Base-by-base conservation (phyloP, 805 yeast genomes). In the Saccharomycopsis sp. region DNA sequence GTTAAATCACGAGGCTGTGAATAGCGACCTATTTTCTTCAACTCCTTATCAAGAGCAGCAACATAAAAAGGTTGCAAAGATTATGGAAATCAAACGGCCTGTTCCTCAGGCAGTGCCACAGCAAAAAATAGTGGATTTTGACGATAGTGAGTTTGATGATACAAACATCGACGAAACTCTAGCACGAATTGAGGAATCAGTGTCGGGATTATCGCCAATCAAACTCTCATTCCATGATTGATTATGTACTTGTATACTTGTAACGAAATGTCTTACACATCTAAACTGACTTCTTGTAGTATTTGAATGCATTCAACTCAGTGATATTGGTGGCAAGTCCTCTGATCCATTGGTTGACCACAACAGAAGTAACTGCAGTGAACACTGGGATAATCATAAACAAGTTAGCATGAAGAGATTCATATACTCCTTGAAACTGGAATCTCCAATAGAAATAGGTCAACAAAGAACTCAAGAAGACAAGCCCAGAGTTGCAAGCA, bases 161-260 rank as follows among this genome's bases (percentile, higher is more conserved):
- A 60, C 61, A 12, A 53, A 47, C 20, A 56, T 60, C 49, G 57
- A 60, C 20, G 63, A 60, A 47, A 60, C 63, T 14, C 54, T 60
- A n/a, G 63, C 63, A 15, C 41, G 53, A 25, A 52, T 60, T 51
- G 63, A 60, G 35, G 50, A 54, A 38, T 42, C 53, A 41, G 52
- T 54, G 5, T 47, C 50, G 1, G 56, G 52, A 9, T 52, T 60
- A n/a, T 60, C 63, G 2, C 63, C 63, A 7, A 55, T 60, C 12
- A 56, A 41, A 24, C 44, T 58, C 8, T 49, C 56, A 17, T 58
- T 58, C 29, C 57, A 49, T 25, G 54, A 20, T 29, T 44, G 52
- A 42, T 17, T 44, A 44, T 44, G 22, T 19, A 44, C 22, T 7
- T 44, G 22, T 17, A 17, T 5, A 17, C 15, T 8, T 12, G 19